Conservation (phyloP, 306 rosid species). For the Ormosia emarginata region DNA sequence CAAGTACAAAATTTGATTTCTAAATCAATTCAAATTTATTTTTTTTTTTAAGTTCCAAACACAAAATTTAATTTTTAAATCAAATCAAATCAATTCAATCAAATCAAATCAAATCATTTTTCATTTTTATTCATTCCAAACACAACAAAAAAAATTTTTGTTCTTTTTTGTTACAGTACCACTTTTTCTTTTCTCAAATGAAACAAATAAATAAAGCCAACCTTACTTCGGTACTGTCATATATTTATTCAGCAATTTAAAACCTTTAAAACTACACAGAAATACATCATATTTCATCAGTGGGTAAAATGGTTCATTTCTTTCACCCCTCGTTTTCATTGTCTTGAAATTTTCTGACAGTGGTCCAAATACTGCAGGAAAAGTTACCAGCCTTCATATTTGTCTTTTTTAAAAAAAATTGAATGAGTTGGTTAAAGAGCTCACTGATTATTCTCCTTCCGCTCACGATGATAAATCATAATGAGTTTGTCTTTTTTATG, state of each 20-base stretch:
- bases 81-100: no score
- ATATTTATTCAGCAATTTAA: constrained; percentile 25
- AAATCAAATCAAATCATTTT: no score
- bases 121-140: no score
- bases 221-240: constrained; percentile 18
- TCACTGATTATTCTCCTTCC: constrained; percentile 48
- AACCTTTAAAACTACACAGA: constrained; percentile 11
- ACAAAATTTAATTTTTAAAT: no score
- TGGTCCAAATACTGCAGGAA: constrained; percentile 27
- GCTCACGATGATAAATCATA: constrained; percentile 55
- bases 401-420: constrained; percentile 42
- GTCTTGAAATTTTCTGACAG: constrained; percentile 42
- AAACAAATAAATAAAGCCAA: constrained; percentile 32
- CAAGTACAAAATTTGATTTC: no score
- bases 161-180: not conserved
- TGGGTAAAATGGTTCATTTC: constrained; percentile 23
- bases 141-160: no score
- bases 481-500: constrained; percentile 57
- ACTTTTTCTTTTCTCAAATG: constrained; percentile 2
- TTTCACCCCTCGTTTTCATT: constrained; percentile 27
- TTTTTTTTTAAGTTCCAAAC: no score
- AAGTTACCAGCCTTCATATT: constrained; percentile 27
- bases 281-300: constrained; percentile 8
- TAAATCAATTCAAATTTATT: no score
- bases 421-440: constrained; percentile 47